Conservation (phyloP, 129 eudicot species). For the Artemisia annua region DNA sequence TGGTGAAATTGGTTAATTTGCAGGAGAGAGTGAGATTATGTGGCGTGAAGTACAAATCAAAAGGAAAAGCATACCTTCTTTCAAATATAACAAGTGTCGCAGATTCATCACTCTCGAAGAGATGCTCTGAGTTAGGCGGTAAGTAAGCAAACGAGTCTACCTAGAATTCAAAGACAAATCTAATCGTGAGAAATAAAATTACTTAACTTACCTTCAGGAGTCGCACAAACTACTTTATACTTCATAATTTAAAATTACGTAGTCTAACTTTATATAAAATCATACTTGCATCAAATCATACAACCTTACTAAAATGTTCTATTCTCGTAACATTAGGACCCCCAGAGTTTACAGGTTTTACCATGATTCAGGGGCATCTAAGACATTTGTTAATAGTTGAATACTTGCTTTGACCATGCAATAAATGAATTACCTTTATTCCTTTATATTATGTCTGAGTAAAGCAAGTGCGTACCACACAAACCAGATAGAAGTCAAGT, state of each 20-base stretch:
- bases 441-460: background rate
- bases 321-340: background rate
- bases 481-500: no score
- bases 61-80: conserved; percentile 57
- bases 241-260: background rate
- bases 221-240: background rate
- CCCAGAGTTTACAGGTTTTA: background rate
- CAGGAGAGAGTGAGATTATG: background rate
- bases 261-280: background rate
- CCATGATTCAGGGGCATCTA: background rate
- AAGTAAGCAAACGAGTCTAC: conserved; percentile 91
- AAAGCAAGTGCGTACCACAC: background rate
- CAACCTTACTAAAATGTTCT: background rate
- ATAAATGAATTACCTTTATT: no score
- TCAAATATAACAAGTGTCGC: conserved; percentile 85
- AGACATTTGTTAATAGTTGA: background rate
- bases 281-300: background rate
- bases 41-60: background rate
- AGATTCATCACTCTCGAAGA: conserved; percentile 52
- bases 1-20: no score
- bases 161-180: conserved; percentile 40
- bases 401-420: background rate
- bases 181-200: conserved; percentile 10
- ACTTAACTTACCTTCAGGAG: background rate
- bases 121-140: conserved; percentile 75